phyloP scores from a whole-genome alignment of 148 eudicot species.

The Linanthus parryae region DNA sequence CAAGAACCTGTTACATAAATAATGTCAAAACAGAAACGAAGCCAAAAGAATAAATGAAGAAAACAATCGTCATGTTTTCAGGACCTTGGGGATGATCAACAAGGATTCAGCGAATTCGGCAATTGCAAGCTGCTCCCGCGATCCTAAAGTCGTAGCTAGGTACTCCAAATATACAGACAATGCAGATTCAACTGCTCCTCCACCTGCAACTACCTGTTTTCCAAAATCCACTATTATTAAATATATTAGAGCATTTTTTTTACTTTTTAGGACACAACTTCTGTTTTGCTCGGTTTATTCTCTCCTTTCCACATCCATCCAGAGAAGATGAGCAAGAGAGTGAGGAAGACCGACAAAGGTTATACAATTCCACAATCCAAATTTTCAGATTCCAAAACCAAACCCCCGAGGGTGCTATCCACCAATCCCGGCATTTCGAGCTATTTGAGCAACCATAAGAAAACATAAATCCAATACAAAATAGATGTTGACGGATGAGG shows the following conservation, averaged over 20 bases:
- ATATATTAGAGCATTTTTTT: too few species aligned
- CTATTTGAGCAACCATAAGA: neutral
- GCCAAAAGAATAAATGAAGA: neutral
- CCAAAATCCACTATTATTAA: neutral
- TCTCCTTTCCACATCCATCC: too few species aligned
- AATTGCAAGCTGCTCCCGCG: constrained; percentile 94
- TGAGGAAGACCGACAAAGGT: neutral
- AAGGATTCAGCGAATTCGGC: constrained; percentile 97
- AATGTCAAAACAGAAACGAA: neutral
- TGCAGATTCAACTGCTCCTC: constrained; percentile 98
- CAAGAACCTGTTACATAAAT: constrained; percentile 56
- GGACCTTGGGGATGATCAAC: constrained; percentile 85
- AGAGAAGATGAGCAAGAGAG: too few species aligned
- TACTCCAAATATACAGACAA: constrained; percentile 85
- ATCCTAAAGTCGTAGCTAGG: constrained; percentile 92
- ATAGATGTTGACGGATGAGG: neutral
- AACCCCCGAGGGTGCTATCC: neutral
- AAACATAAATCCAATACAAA: neutral
- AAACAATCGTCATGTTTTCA: neutral
- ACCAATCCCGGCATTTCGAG: neutral
- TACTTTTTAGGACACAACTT: too few species aligned
- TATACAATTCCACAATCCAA: neutral
- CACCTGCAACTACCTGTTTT: constrained; percentile 92
- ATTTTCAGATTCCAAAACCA: neutral
- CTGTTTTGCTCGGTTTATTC: too few species aligned